Conservation (phyloP, 805 yeast genomes). For the Brettanomyces sp. region DNA sequence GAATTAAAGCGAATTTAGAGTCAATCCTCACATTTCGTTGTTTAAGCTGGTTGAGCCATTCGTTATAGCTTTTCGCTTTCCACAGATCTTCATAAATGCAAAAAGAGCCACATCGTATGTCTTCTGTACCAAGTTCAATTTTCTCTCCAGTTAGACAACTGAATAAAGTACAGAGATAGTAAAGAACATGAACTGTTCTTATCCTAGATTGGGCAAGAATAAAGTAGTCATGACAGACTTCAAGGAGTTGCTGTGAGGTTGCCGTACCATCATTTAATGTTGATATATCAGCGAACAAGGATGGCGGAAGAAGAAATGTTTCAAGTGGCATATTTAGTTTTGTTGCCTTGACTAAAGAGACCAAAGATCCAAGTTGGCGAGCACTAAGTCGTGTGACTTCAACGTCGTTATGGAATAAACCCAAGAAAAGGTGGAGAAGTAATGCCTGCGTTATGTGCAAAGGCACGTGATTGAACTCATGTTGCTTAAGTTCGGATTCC, state of each 20-base stretch:
- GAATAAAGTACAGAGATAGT: constrained; percentile 39
- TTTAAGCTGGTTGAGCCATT: constrained; percentile 40
- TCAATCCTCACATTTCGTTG: constrained; percentile 33
- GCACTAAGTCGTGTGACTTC: constrained; percentile 40
- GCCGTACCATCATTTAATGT: constrained; percentile 12
- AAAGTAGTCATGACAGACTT: constrained; percentile 40
- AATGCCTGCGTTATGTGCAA: constrained; percentile 48
- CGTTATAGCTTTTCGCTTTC: constrained; percentile 37
- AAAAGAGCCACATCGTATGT: constrained; percentile 56
- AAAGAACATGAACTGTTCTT: constrained; percentile 42
- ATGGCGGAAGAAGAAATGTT: constrained; percentile 34
- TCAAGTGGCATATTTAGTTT: constrained; percentile 43
- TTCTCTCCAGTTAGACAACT: constrained; percentile 35
- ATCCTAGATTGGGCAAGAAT: constrained; percentile 47
- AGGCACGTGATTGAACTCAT: constrained; percentile 45
- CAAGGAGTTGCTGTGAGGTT: constrained; percentile 18
- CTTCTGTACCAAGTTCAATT: constrained; percentile 30
- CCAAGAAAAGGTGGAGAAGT: constrained; percentile 45
- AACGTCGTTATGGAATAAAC: constrained; percentile 46
- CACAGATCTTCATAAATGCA: constrained; percentile 54
- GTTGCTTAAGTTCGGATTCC: constrained; percentile 38
- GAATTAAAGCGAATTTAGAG: constrained; percentile 45
- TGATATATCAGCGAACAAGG: constrained; percentile 15
- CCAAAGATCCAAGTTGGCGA: constrained; percentile 45
- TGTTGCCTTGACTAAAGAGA: constrained; percentile 44